Evolutionary conservation across 1,284 basidiomycete species (phyloP), one percentile per base, ranked within the genome.

Genomic region (Cronartium ribicola): DNA sequence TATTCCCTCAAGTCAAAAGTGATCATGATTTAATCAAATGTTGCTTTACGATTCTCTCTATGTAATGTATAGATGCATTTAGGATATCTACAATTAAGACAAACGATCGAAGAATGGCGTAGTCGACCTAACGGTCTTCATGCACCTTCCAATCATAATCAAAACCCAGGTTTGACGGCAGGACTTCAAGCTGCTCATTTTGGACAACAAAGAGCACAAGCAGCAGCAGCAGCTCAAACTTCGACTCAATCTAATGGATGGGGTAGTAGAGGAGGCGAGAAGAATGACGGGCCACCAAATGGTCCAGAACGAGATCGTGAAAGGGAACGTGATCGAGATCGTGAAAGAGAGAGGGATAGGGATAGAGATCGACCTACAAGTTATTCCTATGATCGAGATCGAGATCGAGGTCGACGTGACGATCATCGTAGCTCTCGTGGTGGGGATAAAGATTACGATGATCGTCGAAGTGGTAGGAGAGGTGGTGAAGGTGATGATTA

Each of bases 21-120:
- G 7, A 67, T 65, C 75, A 76, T 68, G 75, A 55, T 41, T 17
- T 57, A 62, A 46, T 39, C 55, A n/a, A n/a, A n/a, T n/a, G n/a
- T n/a, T n/a, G n/a, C 59, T 55, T 41, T 61, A 75, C 59, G 51
- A 29, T 20, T 14, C 5, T 29, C 29, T 60, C 13, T 46, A 48
- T 37, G 14, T 4, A 17, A 48, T 39, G 29, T 55, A 17, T 80
- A 95, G 94, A 96, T 98, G 93, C 96, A 98, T 84, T 83, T 98
- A 79, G 96, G 96, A 10, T 99, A 98, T 83, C 92, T 97, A 81
- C 94, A 98, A 83, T 85, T 99, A 77, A 90, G 96, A 72, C 93
- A 95, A 83, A 90, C 96, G 86, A 86, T 98, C 76, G 82, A 84
- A 67, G 90, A 91, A 81, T 95, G 80, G 80, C 73, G 76, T 22